Base-by-base conservation (phyloP, 2,329 filamentous ascomycete genomes). In the Epichloe scottii region DNA sequence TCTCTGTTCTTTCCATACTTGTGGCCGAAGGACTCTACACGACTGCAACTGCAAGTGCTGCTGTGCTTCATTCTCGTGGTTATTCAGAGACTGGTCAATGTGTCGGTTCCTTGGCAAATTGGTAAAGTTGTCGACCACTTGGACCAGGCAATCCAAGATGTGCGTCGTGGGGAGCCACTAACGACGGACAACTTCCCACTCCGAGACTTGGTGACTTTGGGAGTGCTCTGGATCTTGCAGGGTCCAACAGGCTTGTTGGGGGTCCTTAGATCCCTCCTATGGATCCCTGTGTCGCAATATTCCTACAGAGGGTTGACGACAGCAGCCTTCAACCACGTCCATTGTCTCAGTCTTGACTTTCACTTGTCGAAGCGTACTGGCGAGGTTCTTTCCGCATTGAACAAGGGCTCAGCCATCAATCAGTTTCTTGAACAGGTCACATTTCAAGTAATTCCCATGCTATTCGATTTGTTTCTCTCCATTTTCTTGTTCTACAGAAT, bases 231-330 rank as follows among this genome's bases (percentile, higher is more conserved):
- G 66, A 85, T 95, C 54, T 76, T 97, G 15, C 93, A 97, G 67
- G 93, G 93, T 2, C 84, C 81, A 49, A 93, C 91, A 53, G 93
- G 93, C 19, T 72, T 97, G 45, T 77, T 98, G 35, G 89, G 89
- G 7, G 91, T 89, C 2, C 61, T 87, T 35, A 80, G 93, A 56
- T 85, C 88, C 21, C 81, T 89, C 37, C 74, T 98, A 35, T 98
- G 93, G 93, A 93, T 98, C 48, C 91, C 93, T 0, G 89, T 98
- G 52, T 89, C 90, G 37, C 93, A 98, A 66, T 95, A 97, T 66
- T 95, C 91, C 0, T 98, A 96, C 68, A 85, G 89, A 62, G 89
- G 93, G 56, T 77, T 98, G 53, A 95, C 90, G 5, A 93, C 93
- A 2, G 90, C 93, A 15, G 89, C 91, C 11, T 98, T 98, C 64